Percentiles rank a stretch among this genome's conserved stretches.
phyloP scores from a whole-genome alignment of 257 asterid genomes.

The Ophiorrhiza pumila region DNA sequence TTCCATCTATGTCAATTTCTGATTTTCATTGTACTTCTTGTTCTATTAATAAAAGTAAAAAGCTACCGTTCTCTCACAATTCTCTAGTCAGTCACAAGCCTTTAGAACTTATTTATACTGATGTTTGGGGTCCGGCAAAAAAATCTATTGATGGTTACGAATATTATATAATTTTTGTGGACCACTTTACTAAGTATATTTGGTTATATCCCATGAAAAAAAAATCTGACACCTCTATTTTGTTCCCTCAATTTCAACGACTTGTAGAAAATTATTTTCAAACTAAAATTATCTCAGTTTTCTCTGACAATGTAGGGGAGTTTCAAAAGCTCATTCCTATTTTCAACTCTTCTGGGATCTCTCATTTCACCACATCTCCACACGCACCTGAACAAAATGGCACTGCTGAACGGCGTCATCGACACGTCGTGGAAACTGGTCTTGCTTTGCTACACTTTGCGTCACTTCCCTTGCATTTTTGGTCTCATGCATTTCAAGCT shows the following conservation, averaged over 20 bases:
- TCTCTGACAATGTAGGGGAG: neutral
- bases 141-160: neutral
- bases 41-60: neutral
- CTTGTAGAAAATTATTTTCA: conserved; percentile 4
- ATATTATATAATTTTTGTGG: neutral
- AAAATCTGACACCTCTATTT: neutral
- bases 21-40: neutral
- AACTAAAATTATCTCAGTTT: neutral
- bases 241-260: neutral
- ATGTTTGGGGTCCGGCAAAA: neutral
- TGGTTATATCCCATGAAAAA: neutral
- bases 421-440: neutral
- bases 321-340: neutral
- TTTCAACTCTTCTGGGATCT: neutral
- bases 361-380: neutral
- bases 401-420: neutral
- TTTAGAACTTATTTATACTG: neutral
- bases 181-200: no score
- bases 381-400: neutral
- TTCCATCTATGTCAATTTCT: no score
- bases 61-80: neutral
- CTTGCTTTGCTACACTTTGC: neutral
- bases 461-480: neutral
- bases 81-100: neutral
- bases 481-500: neutral